A percentile compares a stretch with the other conserved stretches of the same genome.
phyloP scores from a whole-genome alignment of 192 early-diverging fungal species.

The Coemansia sp. region DNA sequence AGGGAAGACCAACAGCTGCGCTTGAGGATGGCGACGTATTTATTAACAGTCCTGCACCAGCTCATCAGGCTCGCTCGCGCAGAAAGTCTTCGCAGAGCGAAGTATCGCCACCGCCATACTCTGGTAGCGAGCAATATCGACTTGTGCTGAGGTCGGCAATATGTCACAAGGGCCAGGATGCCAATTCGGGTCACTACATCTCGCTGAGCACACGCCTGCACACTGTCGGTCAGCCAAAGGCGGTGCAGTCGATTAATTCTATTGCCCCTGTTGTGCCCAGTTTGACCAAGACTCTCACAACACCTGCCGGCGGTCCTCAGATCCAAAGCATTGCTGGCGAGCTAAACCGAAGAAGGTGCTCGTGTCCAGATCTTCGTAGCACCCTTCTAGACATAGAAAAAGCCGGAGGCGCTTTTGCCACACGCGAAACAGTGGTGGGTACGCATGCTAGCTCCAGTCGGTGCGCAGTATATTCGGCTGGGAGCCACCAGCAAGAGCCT shows the following conservation, averaged over 20 bases:
- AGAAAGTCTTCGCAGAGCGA: background rate
- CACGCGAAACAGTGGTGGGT: background rate
- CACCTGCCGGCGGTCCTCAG: background rate
- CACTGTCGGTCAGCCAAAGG: background rate
- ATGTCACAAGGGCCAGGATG: slow-evolving; percentile 59
- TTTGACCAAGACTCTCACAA: background rate
- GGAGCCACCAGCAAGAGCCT: background rate
- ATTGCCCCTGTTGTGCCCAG: background rate
- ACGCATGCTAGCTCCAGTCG: background rate
- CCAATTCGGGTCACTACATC: slow-evolving; percentile 60
- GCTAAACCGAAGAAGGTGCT: background rate
- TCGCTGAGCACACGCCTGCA: slow-evolving; percentile 44
- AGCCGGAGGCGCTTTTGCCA: background rate
- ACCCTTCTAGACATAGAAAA: background rate
- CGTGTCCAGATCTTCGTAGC: slow-evolving; percentile 1
- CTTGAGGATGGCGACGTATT: slow-evolving; percentile 11
- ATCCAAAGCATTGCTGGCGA: background rate
- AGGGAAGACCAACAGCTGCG: slow-evolving; percentile 6
- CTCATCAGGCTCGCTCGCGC: background rate
- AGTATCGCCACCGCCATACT: slow-evolving; percentile 42
- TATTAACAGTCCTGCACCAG: slow-evolving; percentile 12
- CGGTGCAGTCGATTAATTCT: background rate
- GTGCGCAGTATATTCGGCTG: background rate
- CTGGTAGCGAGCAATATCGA: slow-evolving; percentile 44
- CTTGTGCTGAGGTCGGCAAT: slow-evolving; percentile 60